Percentiles rank a stretch among this genome's conserved stretches.
These are phyloP conservation scores for Acanthamoeba lenticulata DNA, from an alignment of 208 protist species.

Conservation along the genomic window DNA sequence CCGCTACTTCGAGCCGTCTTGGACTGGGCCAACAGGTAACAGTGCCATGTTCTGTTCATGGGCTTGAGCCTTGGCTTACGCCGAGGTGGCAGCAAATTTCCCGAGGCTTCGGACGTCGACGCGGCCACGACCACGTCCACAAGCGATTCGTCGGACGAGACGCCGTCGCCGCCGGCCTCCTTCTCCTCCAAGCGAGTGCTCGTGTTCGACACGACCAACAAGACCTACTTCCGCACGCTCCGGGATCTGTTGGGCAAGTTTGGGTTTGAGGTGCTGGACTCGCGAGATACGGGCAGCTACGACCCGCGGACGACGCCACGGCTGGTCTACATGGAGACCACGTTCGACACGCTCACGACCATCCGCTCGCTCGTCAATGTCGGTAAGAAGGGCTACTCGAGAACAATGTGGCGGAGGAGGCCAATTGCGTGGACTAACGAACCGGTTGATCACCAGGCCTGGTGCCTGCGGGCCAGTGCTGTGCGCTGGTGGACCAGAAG, in stretches of 20 bases:
- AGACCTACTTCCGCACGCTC: neutral
- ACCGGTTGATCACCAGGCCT: neutral
- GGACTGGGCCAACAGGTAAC: conserved; percentile 8
- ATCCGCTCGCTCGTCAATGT: neutral
- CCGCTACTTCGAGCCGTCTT: neutral
- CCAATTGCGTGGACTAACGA: neutral
- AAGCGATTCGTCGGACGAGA: neutral
- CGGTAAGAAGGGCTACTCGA: neutral
- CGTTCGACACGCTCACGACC: neutral
- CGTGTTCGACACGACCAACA: conserved; percentile 9
- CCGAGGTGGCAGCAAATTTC: no score
- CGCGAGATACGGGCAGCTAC: neutral
- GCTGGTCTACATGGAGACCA: conserved; percentile 21
- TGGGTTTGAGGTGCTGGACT: neutral
- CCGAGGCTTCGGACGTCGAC: no score
- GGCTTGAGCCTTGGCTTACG: no score
- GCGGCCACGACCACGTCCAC: no score
- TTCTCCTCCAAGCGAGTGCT: no score
- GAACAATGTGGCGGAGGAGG: neutral
- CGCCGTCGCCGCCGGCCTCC: neutral
- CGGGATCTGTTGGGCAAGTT: neutral
- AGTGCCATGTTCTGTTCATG: no score
- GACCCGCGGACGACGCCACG: neutral
- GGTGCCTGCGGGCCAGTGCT: neutral
- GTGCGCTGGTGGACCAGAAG: neutral